These are phyloP conservation scores for Sclerotinia spermophila DNA, from an alignment of 2,329 filamentous ascomycete species.

Conservation along the genomic window DNA sequence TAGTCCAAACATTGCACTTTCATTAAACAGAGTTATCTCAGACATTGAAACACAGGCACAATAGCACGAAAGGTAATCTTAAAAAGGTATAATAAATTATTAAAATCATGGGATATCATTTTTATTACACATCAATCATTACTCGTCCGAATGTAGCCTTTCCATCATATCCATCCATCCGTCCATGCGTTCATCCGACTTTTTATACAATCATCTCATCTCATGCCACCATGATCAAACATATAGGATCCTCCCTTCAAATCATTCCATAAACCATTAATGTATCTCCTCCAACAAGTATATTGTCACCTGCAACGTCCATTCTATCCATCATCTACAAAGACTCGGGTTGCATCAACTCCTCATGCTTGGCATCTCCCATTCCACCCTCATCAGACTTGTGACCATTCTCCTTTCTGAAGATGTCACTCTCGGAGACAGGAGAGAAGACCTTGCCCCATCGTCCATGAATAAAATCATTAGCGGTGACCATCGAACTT, in stretches of 20 bases:
- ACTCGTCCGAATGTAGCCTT: background rate
- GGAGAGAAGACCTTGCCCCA: conserved; percentile 35
- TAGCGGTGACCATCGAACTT: conserved; percentile 32
- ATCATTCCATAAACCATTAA: background rate
- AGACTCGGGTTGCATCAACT: conserved; percentile 21
- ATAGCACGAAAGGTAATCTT: too few species aligned
- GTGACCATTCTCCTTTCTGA: conserved; percentile 31
- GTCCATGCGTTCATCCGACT: background rate
- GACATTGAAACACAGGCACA: background rate
- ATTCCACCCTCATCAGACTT: conserved; percentile 23
- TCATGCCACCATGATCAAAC: background rate
- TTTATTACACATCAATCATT: conserved; percentile 9
- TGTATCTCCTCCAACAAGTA: background rate
- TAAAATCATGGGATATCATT: conserved; percentile 11
- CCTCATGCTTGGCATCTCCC: conserved; percentile 24
- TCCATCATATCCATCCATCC: background rate
- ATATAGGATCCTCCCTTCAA: background rate
- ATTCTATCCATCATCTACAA: background rate
- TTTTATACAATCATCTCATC: conserved; percentile 1
- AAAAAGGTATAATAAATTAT: background rate
- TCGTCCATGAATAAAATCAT: conserved; percentile 30
- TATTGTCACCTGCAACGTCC: background rate
- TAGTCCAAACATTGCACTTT: too few species aligned
- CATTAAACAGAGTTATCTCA: background rate
- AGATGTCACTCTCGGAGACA: conserved; percentile 33